Evolutionary conservation across 1,284 basidiomycete genomes (phyloP).

Genomic region (Cystobasidiaceae sp.): DNA sequence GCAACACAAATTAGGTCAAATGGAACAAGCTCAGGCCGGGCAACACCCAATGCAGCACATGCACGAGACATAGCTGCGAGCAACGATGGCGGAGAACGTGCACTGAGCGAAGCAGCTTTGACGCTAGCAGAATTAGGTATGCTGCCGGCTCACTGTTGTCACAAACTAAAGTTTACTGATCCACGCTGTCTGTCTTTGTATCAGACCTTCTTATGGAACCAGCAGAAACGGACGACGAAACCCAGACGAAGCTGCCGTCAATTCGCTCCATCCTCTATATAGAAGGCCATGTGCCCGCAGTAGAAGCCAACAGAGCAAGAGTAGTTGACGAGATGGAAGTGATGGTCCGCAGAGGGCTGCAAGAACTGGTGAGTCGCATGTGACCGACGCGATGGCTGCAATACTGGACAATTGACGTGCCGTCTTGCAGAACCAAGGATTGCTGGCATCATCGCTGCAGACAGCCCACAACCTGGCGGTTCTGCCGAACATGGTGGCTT

Average conservation of each 20-base stretch:
- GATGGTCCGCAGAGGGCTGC: constrained; percentile 73
- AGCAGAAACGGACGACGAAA: neutral
- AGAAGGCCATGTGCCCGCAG: constrained; percentile 61
- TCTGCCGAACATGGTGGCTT: constrained; percentile 73
- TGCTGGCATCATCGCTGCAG: constrained; percentile 85
- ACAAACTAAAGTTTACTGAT: constrained; percentile 21
- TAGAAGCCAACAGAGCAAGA: constrained; percentile 62
- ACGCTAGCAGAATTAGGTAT: constrained; percentile 80
- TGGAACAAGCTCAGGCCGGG: neutral
- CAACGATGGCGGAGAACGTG: constrained; percentile 54
- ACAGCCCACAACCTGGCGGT: constrained; percentile 87
- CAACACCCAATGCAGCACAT: constrained; percentile 3
- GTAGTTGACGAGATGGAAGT: constrained; percentile 79
- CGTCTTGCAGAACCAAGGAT: constrained; percentile 65
- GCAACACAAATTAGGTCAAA: neutral
- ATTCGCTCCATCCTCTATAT: constrained; percentile 67
- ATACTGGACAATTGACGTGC: neutral
- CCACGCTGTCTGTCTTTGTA: constrained; percentile 33
- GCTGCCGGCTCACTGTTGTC: constrained; percentile 41
- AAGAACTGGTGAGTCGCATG: constrained; percentile 55
- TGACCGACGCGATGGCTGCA: neutral
- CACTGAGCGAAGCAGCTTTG: constrained; percentile 81
- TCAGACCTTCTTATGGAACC: constrained; percentile 32
- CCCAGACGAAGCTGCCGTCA: neutral
- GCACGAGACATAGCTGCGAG: neutral